A percentile compares a stretch with the other conserved stretches of the same genome.
phyloP scores from a whole-genome alignment of 768 basidiomycete genomes.

The Leucosporidium creatinivorum region DNA sequence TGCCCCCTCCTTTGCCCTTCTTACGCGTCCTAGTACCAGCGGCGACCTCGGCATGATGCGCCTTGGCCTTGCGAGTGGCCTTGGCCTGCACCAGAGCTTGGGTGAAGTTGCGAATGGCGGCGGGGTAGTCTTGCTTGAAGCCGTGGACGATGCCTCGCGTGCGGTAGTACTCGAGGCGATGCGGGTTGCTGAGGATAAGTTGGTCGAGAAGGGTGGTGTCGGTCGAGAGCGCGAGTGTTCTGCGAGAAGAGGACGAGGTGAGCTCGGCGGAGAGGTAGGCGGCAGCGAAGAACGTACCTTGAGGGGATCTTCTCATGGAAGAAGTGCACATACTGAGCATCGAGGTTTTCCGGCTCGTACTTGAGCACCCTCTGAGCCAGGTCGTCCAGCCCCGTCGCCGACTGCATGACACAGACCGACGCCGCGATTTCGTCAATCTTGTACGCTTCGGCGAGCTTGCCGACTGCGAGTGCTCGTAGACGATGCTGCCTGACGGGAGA shows the following conservation, averaged over 20 bases:
- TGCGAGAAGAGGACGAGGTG: slow-evolving; percentile 37
- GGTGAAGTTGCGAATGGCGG: slow-evolving; percentile 73
- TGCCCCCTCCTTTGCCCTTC: slow-evolving; percentile 44
- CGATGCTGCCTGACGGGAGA: slow-evolving; percentile 75
- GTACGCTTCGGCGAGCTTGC: slow-evolving; percentile 79
- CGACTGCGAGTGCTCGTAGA: slow-evolving; percentile 70
- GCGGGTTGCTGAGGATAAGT: slow-evolving; percentile 64
- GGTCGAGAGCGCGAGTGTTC: slow-evolving; percentile 78
- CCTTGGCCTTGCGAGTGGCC: slow-evolving; percentile 55
- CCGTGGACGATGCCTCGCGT: slow-evolving; percentile 85
- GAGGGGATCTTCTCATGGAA: slow-evolving; percentile 95
- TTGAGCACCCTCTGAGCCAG: slow-evolving; percentile 79
- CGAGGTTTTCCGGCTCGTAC: slow-evolving; percentile 64
- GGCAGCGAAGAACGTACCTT: slow-evolving; percentile 49
- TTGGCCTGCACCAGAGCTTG: slow-evolving; percentile 70
- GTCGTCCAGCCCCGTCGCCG: slow-evolving; percentile 84
- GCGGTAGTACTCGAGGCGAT: slow-evolving; percentile 73
- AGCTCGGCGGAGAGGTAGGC: too few relatives aligned
- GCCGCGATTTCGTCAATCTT: slow-evolving; percentile 82
- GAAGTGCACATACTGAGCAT: slow-evolving; percentile 83
- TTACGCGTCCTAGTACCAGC: slow-evolving; percentile 47
- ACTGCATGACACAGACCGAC: slow-evolving; percentile 92
- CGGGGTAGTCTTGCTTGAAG: slow-evolving; percentile 72
- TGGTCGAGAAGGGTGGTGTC: slow-evolving; percentile 69
- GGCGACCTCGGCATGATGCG: slow-evolving; percentile 40